phyloP scores from a whole-genome alignment of 768 basidiomycete species.

The Lactarius sp. region DNA sequence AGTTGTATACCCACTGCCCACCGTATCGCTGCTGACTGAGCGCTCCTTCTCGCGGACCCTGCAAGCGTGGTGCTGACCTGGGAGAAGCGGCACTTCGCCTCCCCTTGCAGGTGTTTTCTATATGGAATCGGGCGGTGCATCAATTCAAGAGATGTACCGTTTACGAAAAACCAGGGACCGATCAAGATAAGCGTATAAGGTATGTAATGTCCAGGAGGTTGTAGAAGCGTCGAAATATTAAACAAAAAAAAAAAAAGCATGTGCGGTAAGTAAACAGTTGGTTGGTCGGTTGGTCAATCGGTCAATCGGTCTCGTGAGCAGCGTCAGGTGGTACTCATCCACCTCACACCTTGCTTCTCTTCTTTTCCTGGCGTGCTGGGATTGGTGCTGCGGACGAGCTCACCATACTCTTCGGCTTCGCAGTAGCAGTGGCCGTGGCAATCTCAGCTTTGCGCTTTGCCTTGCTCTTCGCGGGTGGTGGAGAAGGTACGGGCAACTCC shows the following conservation, averaged over 20 bases:
- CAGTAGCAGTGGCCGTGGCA: slow-evolving; percentile 8
- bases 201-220: slow-evolving; percentile 22
- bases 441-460: slow-evolving; percentile 20
- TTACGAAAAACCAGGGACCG: slow-evolving; percentile 15
- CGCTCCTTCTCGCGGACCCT: slow-evolving; percentile 6
- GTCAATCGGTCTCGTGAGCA: slow-evolving; percentile 13
- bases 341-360: slow-evolving; percentile 40
- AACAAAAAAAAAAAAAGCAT: slow-evolving; percentile 6
- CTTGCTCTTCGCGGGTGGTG: slow-evolving; percentile 30
- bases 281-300: slow-evolving; percentile 10
- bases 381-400: slow-evolving; percentile 5
- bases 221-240: slow-evolving; percentile 13
- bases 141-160: slow-evolving; percentile 10
- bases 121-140: slow-evolving; percentile 9
- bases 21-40: neutral
- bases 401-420: slow-evolving; percentile 14
- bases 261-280: neutral
- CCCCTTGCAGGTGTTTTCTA: slow-evolving; percentile 1
- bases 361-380: slow-evolving; percentile 35
- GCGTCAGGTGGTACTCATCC: slow-evolving; percentile 16
- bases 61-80: neutral
- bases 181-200: slow-evolving; percentile 25
- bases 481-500: slow-evolving; percentile 31
- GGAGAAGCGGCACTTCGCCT: slow-evolving; percentile 4
- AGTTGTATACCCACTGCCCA: neutral